phyloP scores from a whole-genome alignment of 805 yeast species.

The Saccharomycopsis javanensis region DNA sequence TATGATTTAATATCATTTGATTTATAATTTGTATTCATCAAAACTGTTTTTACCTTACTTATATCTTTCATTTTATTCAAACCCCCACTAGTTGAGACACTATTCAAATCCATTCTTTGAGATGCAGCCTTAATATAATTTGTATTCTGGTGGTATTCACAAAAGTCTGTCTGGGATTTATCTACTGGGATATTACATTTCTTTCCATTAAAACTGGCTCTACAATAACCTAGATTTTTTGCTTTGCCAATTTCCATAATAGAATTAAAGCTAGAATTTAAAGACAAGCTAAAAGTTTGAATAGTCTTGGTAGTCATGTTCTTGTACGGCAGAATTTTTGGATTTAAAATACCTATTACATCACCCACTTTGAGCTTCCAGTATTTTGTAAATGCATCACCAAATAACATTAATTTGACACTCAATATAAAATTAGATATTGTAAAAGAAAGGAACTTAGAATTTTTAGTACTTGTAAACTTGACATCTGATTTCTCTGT shows the following conservation, averaged over 20 bases:
- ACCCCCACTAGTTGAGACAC: constrained; percentile 46
- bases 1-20: constrained; percentile 11
- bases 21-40: constrained; percentile 16
- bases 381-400: constrained; percentile 54
- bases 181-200: constrained; percentile 57
- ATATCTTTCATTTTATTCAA: constrained; percentile 22
- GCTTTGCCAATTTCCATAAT: constrained; percentile 69
- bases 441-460: constrained; percentile 43
- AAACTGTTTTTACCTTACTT: constrained; percentile 3
- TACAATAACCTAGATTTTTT: constrained; percentile 59
- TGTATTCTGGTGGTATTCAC: constrained; percentile 64
- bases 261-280: constrained; percentile 41
- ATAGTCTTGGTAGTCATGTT: constrained; percentile 23
- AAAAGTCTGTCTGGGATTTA: constrained; percentile 40
- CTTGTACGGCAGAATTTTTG: constrained; percentile 41
- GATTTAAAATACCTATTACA: constrained; percentile 65
- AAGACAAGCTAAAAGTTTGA: constrained; percentile 40
- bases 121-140: constrained; percentile 42
- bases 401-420: constrained; percentile 55
- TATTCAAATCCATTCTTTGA: constrained; percentile 70
- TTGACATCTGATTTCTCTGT: constrained; percentile 46
- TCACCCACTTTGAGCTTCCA: constrained; percentile 73
- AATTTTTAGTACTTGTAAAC: constrained; percentile 30
- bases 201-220: constrained; percentile 36
- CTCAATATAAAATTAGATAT: constrained; percentile 60